Evolutionary conservation across 208 protist species (phyloP), one percentile per base, ranked within the genome.

Genomic region (Trypanosoma scelopori): DNA sequence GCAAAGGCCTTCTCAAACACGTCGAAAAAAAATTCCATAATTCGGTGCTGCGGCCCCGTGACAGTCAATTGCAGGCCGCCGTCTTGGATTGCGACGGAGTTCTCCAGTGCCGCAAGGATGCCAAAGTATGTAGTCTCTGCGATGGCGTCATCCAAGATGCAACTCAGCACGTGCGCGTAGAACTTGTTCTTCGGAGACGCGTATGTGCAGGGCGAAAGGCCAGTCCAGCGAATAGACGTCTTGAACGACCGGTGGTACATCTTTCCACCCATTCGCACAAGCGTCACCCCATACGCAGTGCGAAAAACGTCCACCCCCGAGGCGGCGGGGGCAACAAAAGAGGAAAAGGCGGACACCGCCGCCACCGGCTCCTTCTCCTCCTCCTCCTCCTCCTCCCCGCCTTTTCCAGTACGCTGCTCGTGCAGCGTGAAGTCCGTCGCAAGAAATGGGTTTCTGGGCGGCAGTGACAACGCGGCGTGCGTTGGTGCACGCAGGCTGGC

Each of bases 81-180:
- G 16, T 53, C 0, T 3, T 23, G 11, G 9, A 65, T 37, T 16
- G 56, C 3, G 18, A 91, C 52, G 7, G 51, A 32, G 57, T 91
- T 92, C 5, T 76, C 41, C 27, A 94, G 51, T 16, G 85, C 78
- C 1, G 85, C 88, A 32, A 91, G 60, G 41, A 77, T 47, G 13
- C 82, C 88, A 73, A 81, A 85, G 72, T 94, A 94, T 47, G 70
- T 52, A 11, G 76, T 49, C 74, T 90, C 84, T 5, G 75, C 78
- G 27, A 89, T 20, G 18, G 57, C 62, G 47, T 84, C 71, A 13
- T 59, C 25, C 22, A 91, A 49, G 23, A 94, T 80, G 30, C 53
- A 30, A 45, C 37, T 45, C 80, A 89, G 79, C 5, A 94, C 82
- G n/a, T 59, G 59, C 53, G 74, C 76, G 73, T 87, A 94, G 23